These are phyloP conservation scores for Coemansia sp. DNA, from an alignment of 192 early-diverging fungal genomes.

Conservation along the genomic window DNA sequence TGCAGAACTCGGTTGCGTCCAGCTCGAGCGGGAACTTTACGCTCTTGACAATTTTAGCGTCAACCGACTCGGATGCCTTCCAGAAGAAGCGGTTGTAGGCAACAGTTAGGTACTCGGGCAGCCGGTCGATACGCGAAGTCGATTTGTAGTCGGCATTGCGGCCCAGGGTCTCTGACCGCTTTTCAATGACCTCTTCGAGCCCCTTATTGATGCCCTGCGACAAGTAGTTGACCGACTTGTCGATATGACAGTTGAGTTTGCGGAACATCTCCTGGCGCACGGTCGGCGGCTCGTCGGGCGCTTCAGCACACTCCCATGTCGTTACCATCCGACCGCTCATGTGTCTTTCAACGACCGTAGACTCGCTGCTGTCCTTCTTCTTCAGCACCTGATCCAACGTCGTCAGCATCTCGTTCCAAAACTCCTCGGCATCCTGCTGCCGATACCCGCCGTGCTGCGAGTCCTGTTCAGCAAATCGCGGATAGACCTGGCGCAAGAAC, in stretches of 20 bases:
- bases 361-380: not conserved
- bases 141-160: slow-evolving; percentile 78
- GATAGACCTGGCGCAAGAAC: slow-evolving; percentile 72
- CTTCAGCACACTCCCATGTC: slow-evolving; percentile 59
- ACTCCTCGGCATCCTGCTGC: slow-evolving; percentile 99
- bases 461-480: slow-evolving; percentile 83
- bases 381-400: slow-evolving; percentile 44
- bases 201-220: slow-evolving; percentile 49
- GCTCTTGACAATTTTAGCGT: slow-evolving; percentile 91
- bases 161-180: slow-evolving; percentile 76
- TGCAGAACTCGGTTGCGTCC: slow-evolving; percentile 84
- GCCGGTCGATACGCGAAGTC: slow-evolving; percentile 67
- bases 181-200: slow-evolving; percentile 82
- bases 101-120: slow-evolving; percentile 86
- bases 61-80: slow-evolving; percentile 72
- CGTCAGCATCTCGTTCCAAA: slow-evolving; percentile 84
- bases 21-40: slow-evolving; percentile 93
- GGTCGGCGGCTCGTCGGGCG: slow-evolving; percentile 64
- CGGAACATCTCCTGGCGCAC: slow-evolving; percentile 66
- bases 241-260: slow-evolving; percentile 74
- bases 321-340: slow-evolving; percentile 69
- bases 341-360: slow-evolving; percentile 62
- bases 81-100: slow-evolving; percentile 96
- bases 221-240: slow-evolving; percentile 46
- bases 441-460: slow-evolving; percentile 60